Percentiles rank a stretch among this genome's conserved stretches.
phyloP scores from a whole-genome alignment of 2,329 filamentous ascomycete species.

The Aspergillus eucalypticola region DNA sequence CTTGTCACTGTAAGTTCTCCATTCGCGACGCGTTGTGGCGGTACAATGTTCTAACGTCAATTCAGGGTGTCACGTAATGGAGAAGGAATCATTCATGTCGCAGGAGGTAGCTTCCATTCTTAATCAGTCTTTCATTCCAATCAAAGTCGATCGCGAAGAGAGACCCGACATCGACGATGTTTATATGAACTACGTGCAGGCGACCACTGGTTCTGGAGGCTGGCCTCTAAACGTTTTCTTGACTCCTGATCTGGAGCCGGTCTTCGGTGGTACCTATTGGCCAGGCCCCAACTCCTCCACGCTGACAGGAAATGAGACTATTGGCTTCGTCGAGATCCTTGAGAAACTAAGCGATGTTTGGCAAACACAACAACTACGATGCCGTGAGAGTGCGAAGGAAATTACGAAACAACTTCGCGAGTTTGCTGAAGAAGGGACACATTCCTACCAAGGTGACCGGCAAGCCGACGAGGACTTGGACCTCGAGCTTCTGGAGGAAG shows the following conservation, averaged over 20 bases:
- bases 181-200: constrained; percentile 98
- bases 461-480: constrained; percentile 71
- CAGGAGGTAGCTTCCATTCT: constrained; percentile 75
- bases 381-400: constrained; percentile 78
- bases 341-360: constrained; percentile 74
- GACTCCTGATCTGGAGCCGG: constrained; percentile 86
- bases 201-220: constrained; percentile 83
- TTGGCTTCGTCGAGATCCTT: constrained; percentile 81
- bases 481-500: constrained; percentile 87
- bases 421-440: constrained; percentile 84
- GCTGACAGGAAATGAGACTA: constrained; percentile 55
- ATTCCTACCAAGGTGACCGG: constrained; percentile 44
- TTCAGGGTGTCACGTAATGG: constrained; percentile 83
- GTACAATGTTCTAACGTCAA: constrained; percentile 19
- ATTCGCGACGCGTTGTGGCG: background rate
- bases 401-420: constrained; percentile 78
- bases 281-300: constrained; percentile 69
- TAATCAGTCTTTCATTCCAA: constrained; percentile 84
- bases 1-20: constrained; percentile 78
- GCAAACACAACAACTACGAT: constrained; percentile 80
- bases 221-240: constrained; percentile 98
- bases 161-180: constrained; percentile 91
- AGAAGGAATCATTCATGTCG: constrained; percentile 86
- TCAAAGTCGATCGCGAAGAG: constrained; percentile 92
- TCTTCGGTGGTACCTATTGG: constrained; percentile 97